phyloP scores from a whole-genome alignment of 306 rosid genomes.

The Styphnolobium japonicum region DNA sequence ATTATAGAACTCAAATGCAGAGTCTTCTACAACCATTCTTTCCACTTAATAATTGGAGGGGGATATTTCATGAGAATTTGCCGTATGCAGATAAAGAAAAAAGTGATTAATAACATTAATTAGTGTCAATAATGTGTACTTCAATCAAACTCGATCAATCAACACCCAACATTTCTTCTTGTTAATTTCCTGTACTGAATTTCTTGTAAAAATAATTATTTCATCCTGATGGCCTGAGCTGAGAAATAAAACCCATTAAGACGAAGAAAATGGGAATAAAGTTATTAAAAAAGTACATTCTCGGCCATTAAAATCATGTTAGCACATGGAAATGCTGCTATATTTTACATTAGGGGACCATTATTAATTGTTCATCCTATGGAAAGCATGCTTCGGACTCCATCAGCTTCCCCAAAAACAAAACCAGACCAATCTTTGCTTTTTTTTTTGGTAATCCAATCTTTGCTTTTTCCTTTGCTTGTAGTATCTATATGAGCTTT shows the following conservation, averaged over 20 bases:
- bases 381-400: not conserved
- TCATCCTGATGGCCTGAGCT: not conserved
- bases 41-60: too few relatives aligned
- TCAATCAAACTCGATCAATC: too few relatives aligned
- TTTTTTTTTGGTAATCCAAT: not conserved
- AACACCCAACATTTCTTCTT: too few relatives aligned
- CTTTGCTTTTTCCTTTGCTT: not conserved
- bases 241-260: not conserved
- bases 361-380: not conserved
- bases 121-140: too few relatives aligned
- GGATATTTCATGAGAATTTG: too few relatives aligned
- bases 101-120: too few relatives aligned
- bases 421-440: not conserved
- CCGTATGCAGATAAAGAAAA: too few relatives aligned
- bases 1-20: too few relatives aligned
- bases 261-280: not conserved
- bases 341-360: not conserved
- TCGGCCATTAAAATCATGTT: not conserved
- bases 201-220: not conserved
- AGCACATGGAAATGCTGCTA: not conserved
- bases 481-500: not conserved
- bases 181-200: too few relatives aligned
- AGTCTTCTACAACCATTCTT: too few relatives aligned
- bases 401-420: conserved; percentile 11
- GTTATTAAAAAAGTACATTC: not conserved